Evolutionary conservation across 2,329 filamentous ascomycete genomes (phyloP), one percentile per base, ranked within the genome.

Genomic region (Malbranchea zuffiana): DNA sequence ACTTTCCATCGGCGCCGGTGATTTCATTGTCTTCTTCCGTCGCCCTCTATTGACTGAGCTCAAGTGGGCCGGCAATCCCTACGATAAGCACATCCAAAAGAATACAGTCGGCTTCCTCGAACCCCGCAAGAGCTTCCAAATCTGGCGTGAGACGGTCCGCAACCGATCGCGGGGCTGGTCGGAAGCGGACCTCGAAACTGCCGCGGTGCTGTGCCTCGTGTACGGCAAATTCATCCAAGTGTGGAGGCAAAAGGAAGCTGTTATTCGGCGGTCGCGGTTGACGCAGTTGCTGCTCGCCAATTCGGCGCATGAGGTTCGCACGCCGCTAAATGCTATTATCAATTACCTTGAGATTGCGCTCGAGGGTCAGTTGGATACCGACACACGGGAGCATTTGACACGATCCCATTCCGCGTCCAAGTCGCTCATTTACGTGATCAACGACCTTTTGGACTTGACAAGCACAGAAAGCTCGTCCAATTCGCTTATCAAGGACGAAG

Each of bases 261-360:
- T 26, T 6, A 36, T 36, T 25, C 16, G 30, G 15, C 28, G 17
- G 12, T 36, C 34, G 11, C 34, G 30, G 11, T 30, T 36, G 25
- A 36, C 34, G 6, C 28, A 36, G 25, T 29, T 36, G 17, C 24
- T 36, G 5, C 16, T 36, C 11, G 34, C 34, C 18, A 36, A 36
- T 30, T 36, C 34, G 3, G 34, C 34, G 8, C 34, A 36, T 16
- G 34, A 36, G 23, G 34, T 36, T 13, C 34, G 34, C 7, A 36
- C 34, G 18, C 34, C 34, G 6, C 23, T 36, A 19, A 36, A 36
- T 21, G 34, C 34, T 15, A 30, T 36, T 10, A 30, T 36, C n/a
- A 36, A 36, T 8, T 36, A 36, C 17, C 23, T 36, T 18, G 34
- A 36, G 23, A 36, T 36, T 30, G 34, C 34, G 21, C 6, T 36